A percentile compares a stretch with the other conserved stretches of the same genome.
Conservation (phyloP, 495 filamentous ascomycete genomes). For the Saxophila tyrrhenica region DNA sequence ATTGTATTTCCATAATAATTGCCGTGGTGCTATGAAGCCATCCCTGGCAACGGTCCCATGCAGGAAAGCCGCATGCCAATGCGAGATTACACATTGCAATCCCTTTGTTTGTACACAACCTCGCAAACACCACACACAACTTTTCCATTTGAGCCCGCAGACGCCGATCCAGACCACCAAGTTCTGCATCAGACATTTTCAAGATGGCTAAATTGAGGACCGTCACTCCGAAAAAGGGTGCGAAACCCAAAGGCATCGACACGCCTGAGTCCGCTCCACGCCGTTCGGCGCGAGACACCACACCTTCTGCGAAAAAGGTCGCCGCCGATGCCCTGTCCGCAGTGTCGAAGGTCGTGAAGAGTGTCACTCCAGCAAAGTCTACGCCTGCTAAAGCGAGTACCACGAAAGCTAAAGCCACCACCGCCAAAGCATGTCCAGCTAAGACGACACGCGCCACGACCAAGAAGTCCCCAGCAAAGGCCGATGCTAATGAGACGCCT, state of each 20-base stretch:
- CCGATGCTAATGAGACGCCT: neutral
- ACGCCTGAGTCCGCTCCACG: neutral
- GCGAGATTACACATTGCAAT: neutral
- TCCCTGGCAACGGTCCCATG: neutral
- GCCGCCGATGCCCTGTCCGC: neutral
- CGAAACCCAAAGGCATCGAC: neutral
- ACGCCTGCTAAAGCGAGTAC: neutral
- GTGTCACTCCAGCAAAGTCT: neutral
- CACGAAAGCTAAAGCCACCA: neutral
- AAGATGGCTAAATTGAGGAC: neutral
- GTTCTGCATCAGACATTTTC: neutral
- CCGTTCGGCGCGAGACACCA: neutral
- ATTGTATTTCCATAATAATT: too few relatives aligned
- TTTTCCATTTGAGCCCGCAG: neutral
- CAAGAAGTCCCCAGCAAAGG: neutral
- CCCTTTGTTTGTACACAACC: neutral
- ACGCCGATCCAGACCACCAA: neutral
- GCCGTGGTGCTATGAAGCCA: too few relatives aligned
- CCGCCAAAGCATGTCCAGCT: neutral
- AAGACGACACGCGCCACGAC: neutral
- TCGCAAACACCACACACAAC: neutral
- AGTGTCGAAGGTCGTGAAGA: neutral
- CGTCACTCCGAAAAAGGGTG: neutral
- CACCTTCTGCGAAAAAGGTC: neutral
- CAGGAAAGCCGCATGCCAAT: neutral